Conservation (phyloP, 139 green algal species). For the Auxenochlorella pyrenoidosa region DNA sequence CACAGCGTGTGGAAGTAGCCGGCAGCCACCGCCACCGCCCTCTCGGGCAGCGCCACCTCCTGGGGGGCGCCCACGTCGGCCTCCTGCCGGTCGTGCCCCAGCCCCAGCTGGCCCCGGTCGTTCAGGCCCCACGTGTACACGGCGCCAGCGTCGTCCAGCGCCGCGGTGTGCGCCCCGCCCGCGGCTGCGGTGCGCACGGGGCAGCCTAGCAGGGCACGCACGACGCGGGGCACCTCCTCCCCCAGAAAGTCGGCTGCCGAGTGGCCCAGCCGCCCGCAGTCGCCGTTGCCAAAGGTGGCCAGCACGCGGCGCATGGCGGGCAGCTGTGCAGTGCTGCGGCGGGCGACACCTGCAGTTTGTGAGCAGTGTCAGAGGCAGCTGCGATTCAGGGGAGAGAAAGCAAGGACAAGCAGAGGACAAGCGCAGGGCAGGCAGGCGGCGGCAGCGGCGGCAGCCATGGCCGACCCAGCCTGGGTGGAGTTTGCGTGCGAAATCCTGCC, state of each 20-base stretch:
- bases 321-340: no score
- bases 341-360: no score
- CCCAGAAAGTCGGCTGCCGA: not conserved
- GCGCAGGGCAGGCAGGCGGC: no score
- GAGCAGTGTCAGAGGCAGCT: no score
- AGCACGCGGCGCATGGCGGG: slow-evolving; percentile 43
- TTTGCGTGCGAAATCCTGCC: no score
- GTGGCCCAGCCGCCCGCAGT: slow-evolving; percentile 46
- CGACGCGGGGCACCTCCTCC: slow-evolving; percentile 34
- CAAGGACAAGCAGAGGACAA: no score
- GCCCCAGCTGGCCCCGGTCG: slow-evolving; percentile 68
- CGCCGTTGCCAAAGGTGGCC: slow-evolving; percentile 42
- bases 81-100: slow-evolving; percentile 30
- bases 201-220: slow-evolving; percentile 45
- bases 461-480: no score
- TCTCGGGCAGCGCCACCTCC: slow-evolving; percentile 51
- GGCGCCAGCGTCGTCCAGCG: slow-evolving; percentile 64
- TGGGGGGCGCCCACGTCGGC: not conserved
- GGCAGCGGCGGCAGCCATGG: no score
- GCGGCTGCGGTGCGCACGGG: slow-evolving; percentile 50
- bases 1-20: slow-evolving; percentile 53
- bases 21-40: slow-evolving; percentile 26
- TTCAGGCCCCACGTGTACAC: slow-evolving; percentile 81
- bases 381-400: no score
- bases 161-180: slow-evolving; percentile 75